Base-by-base conservation (phyloP, 129 eudicot species). In the Tagetes erecta region DNA sequence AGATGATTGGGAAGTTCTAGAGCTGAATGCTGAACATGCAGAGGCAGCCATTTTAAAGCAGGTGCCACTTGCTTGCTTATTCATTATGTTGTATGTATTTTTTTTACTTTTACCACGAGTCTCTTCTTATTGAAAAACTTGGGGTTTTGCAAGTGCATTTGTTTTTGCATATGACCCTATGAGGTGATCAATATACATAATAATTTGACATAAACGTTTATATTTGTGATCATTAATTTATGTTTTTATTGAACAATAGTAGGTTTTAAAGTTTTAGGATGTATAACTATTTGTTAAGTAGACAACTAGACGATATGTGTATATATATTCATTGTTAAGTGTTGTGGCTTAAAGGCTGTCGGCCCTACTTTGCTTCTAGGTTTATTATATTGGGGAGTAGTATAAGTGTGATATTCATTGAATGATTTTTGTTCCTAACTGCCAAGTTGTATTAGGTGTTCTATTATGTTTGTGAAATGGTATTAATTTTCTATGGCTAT, bases 1-100 rank as follows among this genome's bases (percentile, higher is more conserved):
- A 82, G 97, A 95, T 85, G 99, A 95, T 77, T 95, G 99, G 99
- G 99, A 95, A 83, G 88, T 95, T 80, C 81, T 95, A 73, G 99
- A 95, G 87, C 90, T 95, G 40, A 95, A 90, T 72, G 80, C 97
- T 6, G 91, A 95, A 69, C 83, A 76, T 70, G 99, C 99, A 42
- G 97, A 95, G 76, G 84, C 81, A 3, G 86, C 85, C 78, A 91
- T 95, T 42, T 71, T 92, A 75, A 86, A 83, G 74, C 98, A 92
- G 98, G 98, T 92, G 64, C 64, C 27, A 20, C 27, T 20, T 20
- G 27, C 27, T 20, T 20, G 27, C 27, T 2, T 5, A 76, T 40
- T 71, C 62, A 38, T 31, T 59, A 59, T 34, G 38, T 60, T 72
- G 30, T 64, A 10, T 20, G 27, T 60, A 44, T 69, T 31, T 65